Percentiles rank a stretch among this genome's conserved stretches.
These are phyloP conservation scores for Grigorovia humatica DNA, from an alignment of 805 yeast genomes.

Conservation along the genomic window DNA sequence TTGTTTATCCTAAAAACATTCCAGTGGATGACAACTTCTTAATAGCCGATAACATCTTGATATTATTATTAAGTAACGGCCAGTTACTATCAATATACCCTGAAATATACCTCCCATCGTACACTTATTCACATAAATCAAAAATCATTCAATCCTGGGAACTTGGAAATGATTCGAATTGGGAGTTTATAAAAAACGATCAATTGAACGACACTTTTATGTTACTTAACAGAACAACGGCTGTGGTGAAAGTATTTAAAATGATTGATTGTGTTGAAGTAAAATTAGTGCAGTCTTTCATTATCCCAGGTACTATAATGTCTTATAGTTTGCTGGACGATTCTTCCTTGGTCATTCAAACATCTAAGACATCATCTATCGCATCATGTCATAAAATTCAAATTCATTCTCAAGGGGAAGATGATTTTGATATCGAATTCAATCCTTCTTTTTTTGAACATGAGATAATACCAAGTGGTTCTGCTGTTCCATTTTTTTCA, in stretches of 20 bases:
- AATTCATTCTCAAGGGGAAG: not conserved
- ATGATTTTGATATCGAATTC: not conserved
- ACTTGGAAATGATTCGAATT: not conserved
- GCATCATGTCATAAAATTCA: not conserved
- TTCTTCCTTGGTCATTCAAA: not conserved
- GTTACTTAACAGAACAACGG: not conserved
- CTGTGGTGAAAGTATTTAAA: not conserved
- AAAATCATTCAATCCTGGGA: not conserved
- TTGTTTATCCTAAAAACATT: not conserved
- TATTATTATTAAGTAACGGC: not conserved
- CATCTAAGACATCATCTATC: not conserved
- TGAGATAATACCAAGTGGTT: not conserved
- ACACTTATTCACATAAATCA: not conserved
- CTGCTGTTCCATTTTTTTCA: not conserved
- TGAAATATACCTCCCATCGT: not conserved
- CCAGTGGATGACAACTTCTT: not conserved
- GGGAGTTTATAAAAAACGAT: not conserved
- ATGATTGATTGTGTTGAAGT: not conserved
- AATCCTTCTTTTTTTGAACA: not conserved
- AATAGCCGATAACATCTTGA: not conserved
- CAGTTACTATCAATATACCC: not conserved
- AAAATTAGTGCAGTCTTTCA: not conserved
- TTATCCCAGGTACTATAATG: not conserved
- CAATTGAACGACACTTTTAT: not conserved
- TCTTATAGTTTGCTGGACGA: not conserved